Evolutionary conservation across 176 grass and related monocot species (phyloP).

Genomic region (Coix lacrymajobi): DNA sequence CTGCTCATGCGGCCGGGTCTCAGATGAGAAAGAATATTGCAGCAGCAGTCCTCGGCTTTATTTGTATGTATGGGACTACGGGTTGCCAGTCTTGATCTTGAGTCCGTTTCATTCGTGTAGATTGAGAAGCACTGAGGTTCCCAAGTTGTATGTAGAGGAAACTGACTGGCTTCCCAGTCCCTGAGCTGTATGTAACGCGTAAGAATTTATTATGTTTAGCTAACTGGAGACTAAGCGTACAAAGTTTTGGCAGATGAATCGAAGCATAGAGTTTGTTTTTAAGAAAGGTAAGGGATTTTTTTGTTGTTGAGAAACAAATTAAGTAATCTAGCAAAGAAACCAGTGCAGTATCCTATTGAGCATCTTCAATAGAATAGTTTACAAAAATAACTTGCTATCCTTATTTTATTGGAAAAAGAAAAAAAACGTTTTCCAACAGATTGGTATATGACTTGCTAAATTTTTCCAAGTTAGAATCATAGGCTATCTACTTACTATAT

Average conservation of each 20-base stretch:
- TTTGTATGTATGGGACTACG: background rate
- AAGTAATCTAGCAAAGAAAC: background rate
- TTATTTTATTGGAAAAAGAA: too few relatives aligned
- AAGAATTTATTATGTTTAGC: background rate
- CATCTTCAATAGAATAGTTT: too few relatives aligned
- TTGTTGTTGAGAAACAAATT: background rate
- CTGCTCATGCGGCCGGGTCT: slow-evolving; percentile 18
- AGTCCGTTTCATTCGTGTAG: background rate
- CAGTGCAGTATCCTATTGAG: background rate
- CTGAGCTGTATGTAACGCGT: background rate
- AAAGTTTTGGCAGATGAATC: background rate
- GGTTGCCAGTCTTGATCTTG: background rate
- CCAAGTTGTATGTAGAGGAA: background rate
- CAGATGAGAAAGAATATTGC: background rate
- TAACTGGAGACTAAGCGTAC: background rate
- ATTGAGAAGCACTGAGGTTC: background rate
- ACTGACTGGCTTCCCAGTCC: background rate
- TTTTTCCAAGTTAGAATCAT: too few relatives aligned
- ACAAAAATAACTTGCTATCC: too few relatives aligned
- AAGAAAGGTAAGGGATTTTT: background rate
- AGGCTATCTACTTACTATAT: too few relatives aligned
- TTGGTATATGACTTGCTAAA: too few relatives aligned
- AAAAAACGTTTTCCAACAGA: too few relatives aligned
- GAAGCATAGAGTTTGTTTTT: background rate
- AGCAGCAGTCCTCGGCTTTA: background rate